Evolutionary conservation across 768 basidiomycete species (phyloP).

Genomic region (Mycena alexandri): DNA sequence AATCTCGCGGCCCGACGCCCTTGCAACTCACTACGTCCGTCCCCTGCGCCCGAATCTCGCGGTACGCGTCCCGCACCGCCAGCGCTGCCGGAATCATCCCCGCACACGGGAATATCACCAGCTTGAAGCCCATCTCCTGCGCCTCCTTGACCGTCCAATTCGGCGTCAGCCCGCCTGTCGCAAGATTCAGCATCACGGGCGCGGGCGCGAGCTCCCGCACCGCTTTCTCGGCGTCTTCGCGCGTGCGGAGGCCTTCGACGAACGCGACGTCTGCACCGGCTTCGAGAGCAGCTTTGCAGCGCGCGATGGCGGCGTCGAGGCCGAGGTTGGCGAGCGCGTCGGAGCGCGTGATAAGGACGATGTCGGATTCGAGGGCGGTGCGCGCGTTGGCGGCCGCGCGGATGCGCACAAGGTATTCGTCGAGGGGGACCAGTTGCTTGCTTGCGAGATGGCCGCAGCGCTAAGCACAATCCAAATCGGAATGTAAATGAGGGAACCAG

Average conservation of each 20-base stretch:
- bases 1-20: constrained; percentile 56
- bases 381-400: constrained; percentile 65
- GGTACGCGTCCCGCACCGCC: constrained; percentile 56
- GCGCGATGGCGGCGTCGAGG: constrained; percentile 54
- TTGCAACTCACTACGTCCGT: constrained; percentile 50
- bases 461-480: constrained; percentile 40
- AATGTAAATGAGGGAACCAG: constrained; percentile 46
- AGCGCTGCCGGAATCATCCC: constrained; percentile 58
- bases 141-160: constrained; percentile 57
- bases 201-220: constrained; percentile 49
- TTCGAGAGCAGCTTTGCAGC: constrained; percentile 55
- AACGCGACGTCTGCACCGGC: constrained; percentile 57
- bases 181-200: constrained; percentile 59
- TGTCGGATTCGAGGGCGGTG: constrained; percentile 52
- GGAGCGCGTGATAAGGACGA: constrained; percentile 54
- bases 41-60: constrained; percentile 55
- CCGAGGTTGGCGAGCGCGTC: constrained; percentile 57
- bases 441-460: constrained; percentile 68
- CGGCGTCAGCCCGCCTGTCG: constrained; percentile 58
- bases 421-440: constrained; percentile 64
- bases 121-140: constrained; percentile 54
- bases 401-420: constrained; percentile 65
- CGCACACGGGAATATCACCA: constrained; percentile 58
- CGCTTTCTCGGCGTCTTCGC: constrained; percentile 51
- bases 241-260: constrained; percentile 58